Evolutionary conservation across 352 stramenopile species (phyloP).

Genomic region (Phytopythium sindhum): DNA sequence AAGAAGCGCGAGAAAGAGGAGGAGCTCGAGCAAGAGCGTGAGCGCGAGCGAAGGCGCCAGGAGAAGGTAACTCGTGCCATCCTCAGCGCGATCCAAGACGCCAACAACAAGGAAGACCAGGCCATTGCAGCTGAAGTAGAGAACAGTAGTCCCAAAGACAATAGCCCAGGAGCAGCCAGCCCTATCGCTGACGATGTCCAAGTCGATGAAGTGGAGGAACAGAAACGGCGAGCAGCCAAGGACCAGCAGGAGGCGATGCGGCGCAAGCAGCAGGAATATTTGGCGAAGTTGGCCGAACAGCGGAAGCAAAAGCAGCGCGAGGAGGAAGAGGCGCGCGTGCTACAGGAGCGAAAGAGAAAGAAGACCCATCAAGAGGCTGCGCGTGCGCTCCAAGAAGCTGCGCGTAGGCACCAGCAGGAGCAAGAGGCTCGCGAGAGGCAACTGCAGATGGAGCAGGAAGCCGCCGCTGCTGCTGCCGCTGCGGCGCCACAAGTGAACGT

Average conservation of each 20-base stretch:
- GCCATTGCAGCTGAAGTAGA: not conserved
- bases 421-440: constrained; percentile 22
- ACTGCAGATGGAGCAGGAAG: constrained; percentile 36
- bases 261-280: constrained; percentile 70
- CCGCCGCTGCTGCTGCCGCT: constrained; percentile 21
- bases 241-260: constrained; percentile 48
- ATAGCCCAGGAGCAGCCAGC: not conserved
- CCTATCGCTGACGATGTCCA: constrained; percentile 9
- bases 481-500: constrained; percentile 33
- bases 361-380: constrained; percentile 56
- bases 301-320: constrained; percentile 67
- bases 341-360: constrained; percentile 51
- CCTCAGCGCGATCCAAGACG: constrained; percentile 51
- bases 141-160: not conserved
- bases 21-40: constrained; percentile 42
- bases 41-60: constrained; percentile 45
- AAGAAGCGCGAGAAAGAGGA: constrained; percentile 55
- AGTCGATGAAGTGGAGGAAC: constrained; percentile 17
- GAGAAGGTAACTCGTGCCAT: constrained; percentile 54
- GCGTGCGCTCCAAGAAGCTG: constrained; percentile 50
- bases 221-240: constrained; percentile 33
- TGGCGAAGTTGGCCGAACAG: constrained; percentile 54
- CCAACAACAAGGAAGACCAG: constrained; percentile 24
- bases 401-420: constrained; percentile 25
- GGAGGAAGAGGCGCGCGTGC: constrained; percentile 50